Base-by-base conservation (phyloP, 371 early-diverging fungal genomes). In the Mitosporidium daphniae region DNA sequence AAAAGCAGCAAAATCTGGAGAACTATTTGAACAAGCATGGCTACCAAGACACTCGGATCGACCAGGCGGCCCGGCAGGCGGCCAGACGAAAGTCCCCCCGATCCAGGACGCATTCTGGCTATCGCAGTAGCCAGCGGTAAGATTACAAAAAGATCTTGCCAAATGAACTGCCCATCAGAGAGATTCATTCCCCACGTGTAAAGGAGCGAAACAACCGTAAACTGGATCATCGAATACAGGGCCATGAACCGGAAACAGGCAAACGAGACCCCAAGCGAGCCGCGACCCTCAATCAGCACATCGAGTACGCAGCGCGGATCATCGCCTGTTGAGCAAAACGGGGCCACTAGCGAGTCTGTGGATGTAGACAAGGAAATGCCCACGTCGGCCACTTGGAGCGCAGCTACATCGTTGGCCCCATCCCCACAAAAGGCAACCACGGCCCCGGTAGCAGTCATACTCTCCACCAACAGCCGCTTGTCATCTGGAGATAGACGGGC, bases 371-470 rank as follows among this genome's bases (percentile, higher is more conserved):
- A 43, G 8, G 89, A 75, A 8, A 99, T 45, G 1, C 99, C 97
- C 15, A 93, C 77, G 44, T 91, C 89, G 4, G 94, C 93, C 14
- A 71, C 72, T 28, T 72, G 71, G 8, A 99, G 51, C 1, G 99
- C 99, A 11, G 84, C 89, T 48, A 84, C 82, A 44, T 99, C 99
- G 37, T 99, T 99, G 16, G 95, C 93, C 4, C 99, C 99, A 48
- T 99, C 99, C n/a, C 99, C 99, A 45, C 18, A 22, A 24, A 13
- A 29, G 21, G n/a, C n/a, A n/a, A n/a, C n/a, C n/a, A n/a, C n/a
- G n/a, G n/a, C n/a, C n/a, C 11, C 16, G 13, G 17, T 33, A 5
- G 32, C 31, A 10, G 24, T 26, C 3, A 35, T 24, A 31, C 38
- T 29, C 27, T 41, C 36, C 6, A 43, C 38, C 0, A 43, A 34